These are phyloP conservation scores for Quercus alba DNA, from an alignment of 306 rosid genomes.

Conservation along the genomic window DNA sequence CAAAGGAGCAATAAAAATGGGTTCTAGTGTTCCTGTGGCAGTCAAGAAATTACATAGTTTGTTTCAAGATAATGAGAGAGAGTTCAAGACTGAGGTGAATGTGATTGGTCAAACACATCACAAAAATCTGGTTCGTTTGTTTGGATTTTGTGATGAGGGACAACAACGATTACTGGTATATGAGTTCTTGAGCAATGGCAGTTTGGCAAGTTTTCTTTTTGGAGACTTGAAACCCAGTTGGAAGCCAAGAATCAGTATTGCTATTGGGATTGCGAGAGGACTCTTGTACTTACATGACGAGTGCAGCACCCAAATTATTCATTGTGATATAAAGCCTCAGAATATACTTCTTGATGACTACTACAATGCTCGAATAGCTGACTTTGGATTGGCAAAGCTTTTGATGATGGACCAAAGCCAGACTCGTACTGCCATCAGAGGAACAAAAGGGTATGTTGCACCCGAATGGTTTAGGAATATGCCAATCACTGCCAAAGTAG, in stretches of 20 bases:
- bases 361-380: constrained; percentile 16
- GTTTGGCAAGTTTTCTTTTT: constrained; percentile 27
- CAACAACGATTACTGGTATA: constrained; percentile 12
- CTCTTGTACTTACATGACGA: constrained; percentile 28
- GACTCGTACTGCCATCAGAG: background rate
- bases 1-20: background rate
- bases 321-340: constrained; percentile 38
- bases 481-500: constrained; percentile 20
- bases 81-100: constrained; percentile 19
- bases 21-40: background rate
- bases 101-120: constrained; percentile 21
- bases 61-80: constrained; percentile 5
- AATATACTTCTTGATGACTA: constrained; percentile 25
- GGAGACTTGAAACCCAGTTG: constrained; percentile 1
- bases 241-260: constrained; percentile 15
- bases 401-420: constrained; percentile 9
- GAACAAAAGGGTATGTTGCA: constrained; percentile 33
- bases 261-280: constrained; percentile 28
- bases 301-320: constrained; percentile 19
- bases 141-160: constrained; percentile 18
- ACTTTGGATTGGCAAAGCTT: constrained; percentile 31
- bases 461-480: constrained; percentile 26
- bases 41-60: constrained; percentile 11
- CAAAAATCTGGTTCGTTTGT: constrained; percentile 15
- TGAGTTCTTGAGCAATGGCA: constrained; percentile 23